Evolutionary conservation across 805 yeast genomes (phyloP).

Genomic region (Candida adriatica): DNA sequence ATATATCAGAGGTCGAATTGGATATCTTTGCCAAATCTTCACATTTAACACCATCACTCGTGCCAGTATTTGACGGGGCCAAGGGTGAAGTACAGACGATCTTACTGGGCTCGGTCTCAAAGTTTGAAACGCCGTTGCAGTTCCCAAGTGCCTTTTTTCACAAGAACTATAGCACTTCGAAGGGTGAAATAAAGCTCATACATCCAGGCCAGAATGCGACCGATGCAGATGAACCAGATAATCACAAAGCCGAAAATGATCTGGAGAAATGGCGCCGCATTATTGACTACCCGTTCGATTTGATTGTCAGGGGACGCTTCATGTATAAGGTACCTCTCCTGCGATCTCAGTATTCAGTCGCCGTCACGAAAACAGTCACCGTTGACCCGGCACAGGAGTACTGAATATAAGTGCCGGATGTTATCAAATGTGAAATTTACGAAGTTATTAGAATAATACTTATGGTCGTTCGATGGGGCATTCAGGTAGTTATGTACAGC

Average conservation of each 20-base stretch:
- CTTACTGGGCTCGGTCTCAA: conserved; percentile 60
- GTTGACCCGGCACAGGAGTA: conserved; percentile 45
- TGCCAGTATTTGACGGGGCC: conserved; percentile 7
- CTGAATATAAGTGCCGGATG: too few species aligned
- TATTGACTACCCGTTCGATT: conserved; percentile 74
- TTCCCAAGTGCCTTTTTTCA: conserved; percentile 77
- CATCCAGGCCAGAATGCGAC: conserved; percentile 55
- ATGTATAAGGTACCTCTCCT: conserved; percentile 69
- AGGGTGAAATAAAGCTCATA: conserved; percentile 62
- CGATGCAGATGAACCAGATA: conserved; percentile 19
- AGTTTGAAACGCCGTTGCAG: conserved; percentile 63
- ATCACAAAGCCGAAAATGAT: conserved; percentile 26
- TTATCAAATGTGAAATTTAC: too few species aligned
- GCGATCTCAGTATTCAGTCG: conserved; percentile 44
- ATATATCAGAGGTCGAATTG: conserved; percentile 57
- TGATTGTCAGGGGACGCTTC: conserved; percentile 76
- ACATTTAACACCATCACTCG: conserved; percentile 24
- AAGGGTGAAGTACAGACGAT: conserved; percentile 44
- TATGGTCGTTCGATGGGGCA: too few species aligned
- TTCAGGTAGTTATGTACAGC: conserved; percentile 3
- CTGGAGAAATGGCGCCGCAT: conserved; percentile 64
- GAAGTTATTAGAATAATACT: too few species aligned
- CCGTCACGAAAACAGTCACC: conserved; percentile 49
- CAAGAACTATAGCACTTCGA: conserved; percentile 48
- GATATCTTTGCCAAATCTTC: conserved; percentile 81